Conservation (phyloP, 176 grass and related monocot genomes). For the Melocanna baccifera region DNA sequence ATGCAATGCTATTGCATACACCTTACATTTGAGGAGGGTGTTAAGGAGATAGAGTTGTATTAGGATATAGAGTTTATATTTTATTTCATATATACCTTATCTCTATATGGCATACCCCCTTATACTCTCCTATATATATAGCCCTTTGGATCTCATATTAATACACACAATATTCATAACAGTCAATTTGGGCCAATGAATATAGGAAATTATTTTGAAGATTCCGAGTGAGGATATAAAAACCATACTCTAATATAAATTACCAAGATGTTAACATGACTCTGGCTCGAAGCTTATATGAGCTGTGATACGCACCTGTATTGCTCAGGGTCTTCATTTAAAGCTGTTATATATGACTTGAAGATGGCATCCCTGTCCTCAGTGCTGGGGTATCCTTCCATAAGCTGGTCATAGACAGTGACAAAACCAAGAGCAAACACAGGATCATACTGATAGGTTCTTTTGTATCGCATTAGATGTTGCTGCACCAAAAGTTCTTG, state of each 20-base stretch:
- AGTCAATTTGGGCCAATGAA: neutral
- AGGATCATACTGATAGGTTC: conserved; percentile 86
- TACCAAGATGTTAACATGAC: conserved; percentile 9
- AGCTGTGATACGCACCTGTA: conserved; percentile 59
- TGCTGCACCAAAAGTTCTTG: conserved; percentile 95
- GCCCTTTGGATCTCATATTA: too few species aligned
- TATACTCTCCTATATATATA: too few species aligned
- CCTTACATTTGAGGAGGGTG: too few species aligned
- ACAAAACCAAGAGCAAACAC: conserved; percentile 97
- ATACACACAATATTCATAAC: too few species aligned
- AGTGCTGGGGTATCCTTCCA: conserved; percentile 88
- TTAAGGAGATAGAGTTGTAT: too few species aligned
- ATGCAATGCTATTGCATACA: too few species aligned
- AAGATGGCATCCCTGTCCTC: conserved; percentile 83
- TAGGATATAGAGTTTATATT: too few species aligned
- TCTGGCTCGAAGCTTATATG: neutral
- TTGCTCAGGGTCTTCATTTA: conserved; percentile 81
- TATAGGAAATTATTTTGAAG: neutral
- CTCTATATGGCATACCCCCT: too few species aligned
- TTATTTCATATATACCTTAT: too few species aligned
- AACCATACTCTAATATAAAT: neutral
- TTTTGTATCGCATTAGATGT: conserved; percentile 98
- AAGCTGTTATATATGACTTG: conserved; percentile 66
- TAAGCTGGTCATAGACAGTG: conserved; percentile 87
- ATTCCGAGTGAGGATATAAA: neutral